These are phyloP conservation scores for Ramalina peruviana DNA, from an alignment of 495 filamentous ascomycete species.

Conservation along the genomic window DNA sequence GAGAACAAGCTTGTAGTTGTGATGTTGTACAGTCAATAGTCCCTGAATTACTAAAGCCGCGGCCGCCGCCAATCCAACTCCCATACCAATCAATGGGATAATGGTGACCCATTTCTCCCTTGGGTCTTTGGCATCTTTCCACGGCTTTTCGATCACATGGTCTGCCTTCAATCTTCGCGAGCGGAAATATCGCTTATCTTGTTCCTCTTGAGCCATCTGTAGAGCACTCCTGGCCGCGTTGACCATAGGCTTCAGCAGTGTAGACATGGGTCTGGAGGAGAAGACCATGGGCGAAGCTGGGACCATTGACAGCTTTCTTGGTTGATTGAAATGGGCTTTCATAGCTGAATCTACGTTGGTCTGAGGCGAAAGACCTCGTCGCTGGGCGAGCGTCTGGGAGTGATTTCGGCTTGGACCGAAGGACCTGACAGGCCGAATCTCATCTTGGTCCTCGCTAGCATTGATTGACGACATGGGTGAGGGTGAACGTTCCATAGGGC, in stretches of 20 bases:
- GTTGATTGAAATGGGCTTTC: too few species aligned
- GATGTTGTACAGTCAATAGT: constrained; percentile 49
- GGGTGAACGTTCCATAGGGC: too few species aligned
- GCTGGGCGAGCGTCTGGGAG: too few species aligned
- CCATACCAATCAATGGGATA: constrained; percentile 53
- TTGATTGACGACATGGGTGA: too few species aligned
- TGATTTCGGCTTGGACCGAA: too few species aligned
- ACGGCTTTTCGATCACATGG: constrained; percentile 58
- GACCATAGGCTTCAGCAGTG: background rate
- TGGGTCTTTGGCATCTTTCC: constrained; percentile 45
- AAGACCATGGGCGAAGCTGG: too few species aligned
- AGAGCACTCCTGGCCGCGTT: constrained; percentile 33
- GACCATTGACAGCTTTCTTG: too few species aligned
- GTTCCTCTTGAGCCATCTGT: constrained; percentile 15
- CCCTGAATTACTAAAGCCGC: constrained; percentile 62
- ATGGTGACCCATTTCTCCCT: constrained; percentile 79
- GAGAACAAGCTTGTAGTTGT: constrained; percentile 55
- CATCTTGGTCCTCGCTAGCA: too few species aligned
- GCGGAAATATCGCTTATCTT: constrained; percentile 50
- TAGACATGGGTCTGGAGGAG: too few species aligned
- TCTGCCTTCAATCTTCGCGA: constrained; percentile 58
- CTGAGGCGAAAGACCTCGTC: too few species aligned
- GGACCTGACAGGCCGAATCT: too few species aligned
- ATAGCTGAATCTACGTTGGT: too few species aligned
- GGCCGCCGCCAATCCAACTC: constrained; percentile 49